phyloP scores from a whole-genome alignment of 768 basidiomycete genomes.

The Inosperma sp. region DNA sequence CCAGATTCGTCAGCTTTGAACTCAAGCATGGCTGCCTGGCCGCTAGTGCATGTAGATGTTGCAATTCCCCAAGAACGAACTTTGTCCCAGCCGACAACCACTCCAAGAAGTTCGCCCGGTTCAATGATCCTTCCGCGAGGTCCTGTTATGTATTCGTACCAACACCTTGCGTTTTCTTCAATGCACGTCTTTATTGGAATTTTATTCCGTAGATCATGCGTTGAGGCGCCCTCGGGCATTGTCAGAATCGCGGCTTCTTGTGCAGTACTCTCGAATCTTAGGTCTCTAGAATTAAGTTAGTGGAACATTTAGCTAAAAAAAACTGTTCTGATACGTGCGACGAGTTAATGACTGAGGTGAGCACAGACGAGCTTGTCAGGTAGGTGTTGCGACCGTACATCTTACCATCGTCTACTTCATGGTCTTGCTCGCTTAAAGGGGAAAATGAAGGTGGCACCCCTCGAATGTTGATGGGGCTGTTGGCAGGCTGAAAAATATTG shows the following conservation, averaged over 20 bases:
- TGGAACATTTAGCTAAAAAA: too few relatives aligned
- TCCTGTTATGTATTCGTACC: conserved; percentile 14
- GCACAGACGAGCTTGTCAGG: conserved; percentile 10
- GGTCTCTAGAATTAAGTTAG: neutral
- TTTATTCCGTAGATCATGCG: conserved; percentile 8
- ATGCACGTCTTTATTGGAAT: conserved; percentile 5
- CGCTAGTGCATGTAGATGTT: too few relatives aligned
- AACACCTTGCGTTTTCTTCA: neutral
- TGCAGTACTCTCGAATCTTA: conserved; percentile 9
- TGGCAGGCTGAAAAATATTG: conserved; percentile 28
- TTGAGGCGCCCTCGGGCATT: conserved; percentile 11
- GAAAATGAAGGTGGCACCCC: conserved; percentile 23
- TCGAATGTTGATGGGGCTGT: conserved; percentile 24
- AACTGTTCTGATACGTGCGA: too few relatives aligned
- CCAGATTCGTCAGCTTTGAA: neutral
- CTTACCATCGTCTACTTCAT: conserved; percentile 1
- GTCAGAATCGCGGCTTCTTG: conserved; percentile 14
- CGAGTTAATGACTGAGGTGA: too few relatives aligned
- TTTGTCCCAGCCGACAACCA: too few relatives aligned
- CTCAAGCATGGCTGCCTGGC: conserved; percentile 23
- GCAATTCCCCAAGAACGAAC: too few relatives aligned
- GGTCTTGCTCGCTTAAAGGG: neutral
- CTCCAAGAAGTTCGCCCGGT: conserved; percentile 22
- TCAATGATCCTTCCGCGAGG: conserved; percentile 8
- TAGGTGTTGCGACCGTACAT: neutral